These are phyloP conservation scores for Claviceps citrina DNA, from an alignment of 2,329 filamentous ascomycete species.

Conservation along the genomic window DNA sequence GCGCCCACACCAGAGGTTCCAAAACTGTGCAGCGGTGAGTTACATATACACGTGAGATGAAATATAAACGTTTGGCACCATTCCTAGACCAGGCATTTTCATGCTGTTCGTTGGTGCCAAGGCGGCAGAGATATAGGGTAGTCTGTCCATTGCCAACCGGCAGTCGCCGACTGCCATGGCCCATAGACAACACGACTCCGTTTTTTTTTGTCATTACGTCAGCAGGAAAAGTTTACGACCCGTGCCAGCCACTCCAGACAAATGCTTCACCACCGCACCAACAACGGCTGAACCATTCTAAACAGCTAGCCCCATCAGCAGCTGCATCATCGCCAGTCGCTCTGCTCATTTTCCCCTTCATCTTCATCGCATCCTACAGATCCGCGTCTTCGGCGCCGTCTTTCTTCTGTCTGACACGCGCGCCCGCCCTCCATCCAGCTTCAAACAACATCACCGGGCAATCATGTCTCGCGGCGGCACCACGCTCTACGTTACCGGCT, in stretches of 20 bases:
- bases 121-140: neutral
- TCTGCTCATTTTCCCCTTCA: neutral
- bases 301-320: constrained; percentile 3
- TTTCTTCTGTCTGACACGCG: constrained; percentile 4
- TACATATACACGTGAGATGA: too few species aligned
- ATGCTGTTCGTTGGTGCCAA: too few species aligned
- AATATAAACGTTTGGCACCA: too few species aligned
- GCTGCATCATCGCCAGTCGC: constrained; percentile 3
- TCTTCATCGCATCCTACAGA: neutral
- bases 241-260: neutral
- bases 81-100: too few species aligned
- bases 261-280: constrained; percentile 4
- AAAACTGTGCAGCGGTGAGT: too few species aligned
- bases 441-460: constrained; percentile 8
- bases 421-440: constrained; percentile 2
- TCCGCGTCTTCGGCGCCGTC: constrained; percentile 2
- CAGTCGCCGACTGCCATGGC: too few species aligned
- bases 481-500: constrained; percentile 96
- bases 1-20: too few species aligned
- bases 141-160: too few species aligned
- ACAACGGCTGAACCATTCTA: constrained; percentile 2
- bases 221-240: constrained; percentile 10
- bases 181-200: neutral
- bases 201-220: constrained; percentile 7
- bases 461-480: constrained; percentile 84